Conservation (phyloP, 169 alveolate species). For the Eimeria tenella region DNA sequence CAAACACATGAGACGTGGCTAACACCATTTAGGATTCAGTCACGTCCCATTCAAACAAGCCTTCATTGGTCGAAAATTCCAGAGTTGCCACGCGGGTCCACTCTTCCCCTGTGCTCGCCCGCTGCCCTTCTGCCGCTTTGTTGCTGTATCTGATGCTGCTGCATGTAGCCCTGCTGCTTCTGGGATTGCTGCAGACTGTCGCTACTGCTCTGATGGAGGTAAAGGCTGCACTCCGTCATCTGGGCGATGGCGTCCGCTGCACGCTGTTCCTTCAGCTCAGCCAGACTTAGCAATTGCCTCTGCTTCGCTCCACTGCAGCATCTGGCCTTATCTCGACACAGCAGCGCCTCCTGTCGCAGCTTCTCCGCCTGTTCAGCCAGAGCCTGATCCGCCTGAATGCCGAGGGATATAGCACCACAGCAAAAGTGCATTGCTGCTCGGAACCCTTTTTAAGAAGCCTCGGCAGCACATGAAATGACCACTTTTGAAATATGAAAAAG, state of each 20-base stretch:
- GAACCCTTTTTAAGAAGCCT: background rate
- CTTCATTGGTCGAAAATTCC: slow-evolving; percentile 12
- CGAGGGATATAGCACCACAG: background rate
- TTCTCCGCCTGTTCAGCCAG: slow-evolving; percentile 11
- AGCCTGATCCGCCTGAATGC: slow-evolving; percentile 9
- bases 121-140: slow-evolving; percentile 31
- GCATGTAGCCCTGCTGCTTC: background rate
- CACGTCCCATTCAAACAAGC: background rate
- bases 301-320: slow-evolving; percentile 76
- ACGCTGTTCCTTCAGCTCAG: slow-evolving; percentile 54
- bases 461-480: background rate
- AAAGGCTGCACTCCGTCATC: background rate
- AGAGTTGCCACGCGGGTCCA: slow-evolving; percentile 34
- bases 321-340: slow-evolving; percentile 57
- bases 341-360: slow-evolving; percentile 37
- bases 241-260: slow-evolving; percentile 45
- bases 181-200: background rate
- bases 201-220: no score
- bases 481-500: background rate
- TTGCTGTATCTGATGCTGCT: background rate
- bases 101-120: slow-evolving; percentile 40
- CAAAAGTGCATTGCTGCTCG: background rate
- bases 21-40: no score
- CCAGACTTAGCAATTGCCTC: slow-evolving; percentile 55
- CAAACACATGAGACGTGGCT: background rate